Percentiles rank a stretch among this genome's conserved stretches.
These are phyloP conservation scores for Aspergillus ustus DNA, from an alignment of 2,329 filamentous ascomycete genomes.

Conservation along the genomic window DNA sequence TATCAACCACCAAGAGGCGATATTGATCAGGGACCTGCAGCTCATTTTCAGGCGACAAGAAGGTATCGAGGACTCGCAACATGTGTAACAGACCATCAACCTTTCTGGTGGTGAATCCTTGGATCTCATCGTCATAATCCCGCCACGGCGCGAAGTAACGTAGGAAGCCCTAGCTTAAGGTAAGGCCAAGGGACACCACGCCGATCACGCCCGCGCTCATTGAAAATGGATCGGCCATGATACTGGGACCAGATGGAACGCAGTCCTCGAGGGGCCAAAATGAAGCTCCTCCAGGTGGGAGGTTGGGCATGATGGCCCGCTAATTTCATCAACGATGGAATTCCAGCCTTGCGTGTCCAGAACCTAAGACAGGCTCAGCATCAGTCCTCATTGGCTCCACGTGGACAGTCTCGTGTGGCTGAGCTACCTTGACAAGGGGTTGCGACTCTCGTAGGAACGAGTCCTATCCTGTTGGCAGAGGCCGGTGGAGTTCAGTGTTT, in stretches of 20 bases:
- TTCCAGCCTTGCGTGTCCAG: neutral
- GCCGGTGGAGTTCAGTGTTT: too few species aligned
- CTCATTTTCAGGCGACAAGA: neutral
- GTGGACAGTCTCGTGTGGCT: neutral
- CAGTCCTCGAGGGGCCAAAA: neutral
- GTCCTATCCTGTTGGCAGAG: too few species aligned
- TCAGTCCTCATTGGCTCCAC: neutral
- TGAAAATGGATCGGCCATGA: slow-evolving; percentile 3
- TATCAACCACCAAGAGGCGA: neutral
- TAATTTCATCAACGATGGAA: neutral
- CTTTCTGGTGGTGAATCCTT: neutral
- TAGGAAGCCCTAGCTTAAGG: neutral
- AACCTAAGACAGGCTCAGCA: neutral
- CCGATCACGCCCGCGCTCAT: neutral
- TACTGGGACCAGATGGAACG: neutral
- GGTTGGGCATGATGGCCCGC: neutral
- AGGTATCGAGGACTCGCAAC: neutral
- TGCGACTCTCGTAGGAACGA: too few species aligned
- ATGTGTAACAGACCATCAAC: neutral
- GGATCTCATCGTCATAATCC: slow-evolving; percentile 1
- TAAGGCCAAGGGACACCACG: neutral
- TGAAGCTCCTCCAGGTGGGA: neutral
- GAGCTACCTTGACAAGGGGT: neutral
- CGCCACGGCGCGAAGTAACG: slow-evolving; percentile 1
- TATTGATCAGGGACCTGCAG: neutral